Percentiles rank a stretch among this genome's conserved stretches.
These are phyloP conservation scores for Magnolia changhungtana DNA, from an alignment of 164 flowering plant species.

Conservation along the genomic window DNA sequence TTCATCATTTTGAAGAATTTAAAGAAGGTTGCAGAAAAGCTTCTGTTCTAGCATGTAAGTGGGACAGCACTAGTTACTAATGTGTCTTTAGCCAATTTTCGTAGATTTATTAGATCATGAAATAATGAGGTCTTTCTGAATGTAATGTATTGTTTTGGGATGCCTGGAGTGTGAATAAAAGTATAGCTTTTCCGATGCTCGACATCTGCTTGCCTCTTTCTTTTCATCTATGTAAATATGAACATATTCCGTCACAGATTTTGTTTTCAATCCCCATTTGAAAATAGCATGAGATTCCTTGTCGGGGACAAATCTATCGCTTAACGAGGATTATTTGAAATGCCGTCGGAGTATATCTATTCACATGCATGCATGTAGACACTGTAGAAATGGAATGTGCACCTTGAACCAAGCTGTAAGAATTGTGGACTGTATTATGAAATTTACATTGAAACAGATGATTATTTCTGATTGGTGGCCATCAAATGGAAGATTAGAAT, in stretches of 20 bases:
- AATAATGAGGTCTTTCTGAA: neutral
- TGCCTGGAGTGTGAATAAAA: constrained; percentile 5
- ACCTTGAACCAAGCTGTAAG: neutral
- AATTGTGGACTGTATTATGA: no score
- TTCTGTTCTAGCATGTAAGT: constrained; percentile 5
- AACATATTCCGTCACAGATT: neutral
- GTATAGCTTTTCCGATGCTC: neutral
- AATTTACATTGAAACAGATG: no score
- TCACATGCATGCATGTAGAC: neutral
- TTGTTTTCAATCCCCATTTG: neutral
- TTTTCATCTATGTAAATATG: neutral
- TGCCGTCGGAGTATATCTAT: neutral
- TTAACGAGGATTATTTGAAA: neutral
- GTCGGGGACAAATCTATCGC: neutral
- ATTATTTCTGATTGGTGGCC: no score
- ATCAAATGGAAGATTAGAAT: no score
- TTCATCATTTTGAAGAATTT: constrained; percentile 3
- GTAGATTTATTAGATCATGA: constrained; percentile 3
- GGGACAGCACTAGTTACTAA: neutral
- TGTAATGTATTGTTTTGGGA: neutral
- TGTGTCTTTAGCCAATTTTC: constrained; percentile 1
- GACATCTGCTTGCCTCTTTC: neutral
- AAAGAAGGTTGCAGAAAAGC: constrained; percentile 6
- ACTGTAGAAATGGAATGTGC: neutral
- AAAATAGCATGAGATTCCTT: no score